Evolutionary conservation across 768 basidiomycete genomes (phyloP).

Genomic region (Russula dissimulans): DNA sequence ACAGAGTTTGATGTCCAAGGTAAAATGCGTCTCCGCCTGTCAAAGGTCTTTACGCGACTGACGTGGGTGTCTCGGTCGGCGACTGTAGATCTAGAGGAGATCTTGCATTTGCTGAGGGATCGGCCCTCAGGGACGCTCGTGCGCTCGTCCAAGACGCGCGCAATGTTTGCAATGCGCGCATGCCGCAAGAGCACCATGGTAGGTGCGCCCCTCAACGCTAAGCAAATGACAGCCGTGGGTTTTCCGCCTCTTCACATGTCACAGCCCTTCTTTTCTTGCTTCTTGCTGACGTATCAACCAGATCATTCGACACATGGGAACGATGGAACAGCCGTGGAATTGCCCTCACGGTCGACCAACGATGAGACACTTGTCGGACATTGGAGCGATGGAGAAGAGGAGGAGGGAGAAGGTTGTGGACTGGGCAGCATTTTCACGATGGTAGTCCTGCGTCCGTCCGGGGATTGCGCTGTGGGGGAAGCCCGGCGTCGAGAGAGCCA

Average conservation of each 20-base stretch:
- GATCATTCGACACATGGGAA: conserved; percentile 29
- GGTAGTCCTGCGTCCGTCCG: background rate
- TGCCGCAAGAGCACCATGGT: conserved; percentile 97
- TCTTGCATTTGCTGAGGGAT: conserved; percentile 79
- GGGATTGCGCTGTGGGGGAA: background rate
- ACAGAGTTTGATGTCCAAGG: conserved; percentile 88
- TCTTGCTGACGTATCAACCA: conserved; percentile 1
- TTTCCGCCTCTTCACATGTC: background rate
- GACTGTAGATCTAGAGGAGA: conserved; percentile 76
- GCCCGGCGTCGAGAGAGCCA: too few relatives aligned
- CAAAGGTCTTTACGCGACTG: background rate
- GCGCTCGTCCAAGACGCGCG: conserved; percentile 82
- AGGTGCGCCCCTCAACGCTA: conserved; percentile 67
- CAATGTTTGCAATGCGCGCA: conserved; percentile 95
- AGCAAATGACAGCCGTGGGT: conserved; percentile 66
- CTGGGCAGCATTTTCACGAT: background rate
- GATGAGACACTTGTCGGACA: conserved; percentile 23
- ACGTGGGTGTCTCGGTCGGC: background rate
- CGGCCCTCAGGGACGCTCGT: conserved; percentile 74
- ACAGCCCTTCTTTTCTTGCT: background rate
- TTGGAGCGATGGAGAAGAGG: background rate
- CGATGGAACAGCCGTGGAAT: conserved; percentile 30
- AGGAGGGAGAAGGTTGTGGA: conserved; percentile 1
- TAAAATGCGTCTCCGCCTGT: conserved; percentile 23
- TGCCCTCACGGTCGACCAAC: conserved; percentile 30